These are phyloP conservation scores for Yamadazyma triangularis DNA, from an alignment of 1,139 yeast species.

Conservation along the genomic window DNA sequence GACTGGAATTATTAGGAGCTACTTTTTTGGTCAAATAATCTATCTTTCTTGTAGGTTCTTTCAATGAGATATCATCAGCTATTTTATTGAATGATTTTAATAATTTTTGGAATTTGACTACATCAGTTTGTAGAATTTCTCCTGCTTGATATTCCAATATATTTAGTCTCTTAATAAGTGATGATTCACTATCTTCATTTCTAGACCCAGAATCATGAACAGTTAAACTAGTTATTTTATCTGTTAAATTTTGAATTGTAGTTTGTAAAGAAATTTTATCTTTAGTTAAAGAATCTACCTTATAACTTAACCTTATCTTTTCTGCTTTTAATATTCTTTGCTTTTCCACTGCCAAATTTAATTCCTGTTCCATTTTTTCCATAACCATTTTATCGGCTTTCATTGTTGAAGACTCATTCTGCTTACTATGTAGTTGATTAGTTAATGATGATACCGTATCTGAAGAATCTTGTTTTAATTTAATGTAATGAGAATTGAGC, in stretches of 20 bases:
- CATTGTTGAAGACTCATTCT: slow-evolving; percentile 19
- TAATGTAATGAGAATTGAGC: slow-evolving; percentile 17
- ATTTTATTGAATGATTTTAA: slow-evolving; percentile 48
- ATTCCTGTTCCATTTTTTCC: slow-evolving; percentile 33
- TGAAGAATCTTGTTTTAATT: slow-evolving; percentile 21
- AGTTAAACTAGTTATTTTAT: slow-evolving; percentile 21
- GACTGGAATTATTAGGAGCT: slow-evolving; percentile 3
- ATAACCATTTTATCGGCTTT: slow-evolving; percentile 17
- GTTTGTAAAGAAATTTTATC: slow-evolving; percentile 33
- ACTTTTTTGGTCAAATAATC: slow-evolving; percentile 29
- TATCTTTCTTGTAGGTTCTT: slow-evolving; percentile 52
- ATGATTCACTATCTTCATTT: slow-evolving; percentile 8
- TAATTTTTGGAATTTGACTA: slow-evolving; percentile 36
- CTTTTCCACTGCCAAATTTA: slow-evolving; percentile 43
- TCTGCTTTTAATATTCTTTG: slow-evolving; percentile 48
- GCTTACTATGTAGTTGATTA: slow-evolving; percentile 23
- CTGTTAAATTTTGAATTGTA: slow-evolving; percentile 29
- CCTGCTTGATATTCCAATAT: slow-evolving; percentile 33
- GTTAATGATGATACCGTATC: slow-evolving; percentile 25
- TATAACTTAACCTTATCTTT: slow-evolving; percentile 40
- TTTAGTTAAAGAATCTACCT: slow-evolving; percentile 33
- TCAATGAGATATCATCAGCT: slow-evolving; percentile 54
- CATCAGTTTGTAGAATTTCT: slow-evolving; percentile 34
- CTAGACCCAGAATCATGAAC: slow-evolving; percentile 14
- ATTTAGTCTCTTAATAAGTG: slow-evolving; percentile 13